Base-by-base conservation (phyloP, 2,329 filamentous ascomycete genomes). In the Aspergillus flavus region DNA sequence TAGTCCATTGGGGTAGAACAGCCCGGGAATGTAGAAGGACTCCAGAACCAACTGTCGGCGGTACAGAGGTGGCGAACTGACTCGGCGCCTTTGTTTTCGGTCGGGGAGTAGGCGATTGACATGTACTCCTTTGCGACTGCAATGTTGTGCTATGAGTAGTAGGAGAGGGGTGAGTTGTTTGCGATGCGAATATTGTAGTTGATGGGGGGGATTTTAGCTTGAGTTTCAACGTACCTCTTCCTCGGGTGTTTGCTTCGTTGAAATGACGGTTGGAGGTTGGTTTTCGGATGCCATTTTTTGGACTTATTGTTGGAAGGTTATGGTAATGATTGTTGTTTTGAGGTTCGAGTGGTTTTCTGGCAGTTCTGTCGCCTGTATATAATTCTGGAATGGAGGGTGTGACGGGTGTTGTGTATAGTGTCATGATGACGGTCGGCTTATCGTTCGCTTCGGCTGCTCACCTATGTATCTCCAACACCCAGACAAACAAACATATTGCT, bases 1-100 rank as follows among this genome's bases (percentile, higher is more conserved):
- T 78, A 80, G 60, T 78, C 75, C 63, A 76, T 73, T 0, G 76
- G 76, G 4, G 76, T 77, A 28, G 73, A 66, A 68, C 71, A 76
- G 52, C 69, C 74, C 3, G 76, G 76, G 57, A 79, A 79, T 1
- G 77, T 79, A 32, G 75, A 74, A 7, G 76, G 76, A n/a, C 71
- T 69, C 64, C 68, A 72, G 69, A 78, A 79, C 64, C 71, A 73
- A 59, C 67, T 68, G 66, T 76, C 69, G 2, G 66, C 26, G 41
- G 71, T 68, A 63, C 76, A 78, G 12, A 79, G 71, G 59, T 79
- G 75, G 21, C 67, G 46, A 12, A 79, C 76, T 14, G 74, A 75
- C 30, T 68, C 56, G 48, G 70, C 68, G 23, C 76, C 75, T 59
- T 72, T 73, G 68, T 78, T 78, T 54, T 76, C 63, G 26, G 64